Percentiles rank a stretch among this genome's conserved stretches.
Conservation (phyloP, 306 rosid species). For the Morella rubra region DNA sequence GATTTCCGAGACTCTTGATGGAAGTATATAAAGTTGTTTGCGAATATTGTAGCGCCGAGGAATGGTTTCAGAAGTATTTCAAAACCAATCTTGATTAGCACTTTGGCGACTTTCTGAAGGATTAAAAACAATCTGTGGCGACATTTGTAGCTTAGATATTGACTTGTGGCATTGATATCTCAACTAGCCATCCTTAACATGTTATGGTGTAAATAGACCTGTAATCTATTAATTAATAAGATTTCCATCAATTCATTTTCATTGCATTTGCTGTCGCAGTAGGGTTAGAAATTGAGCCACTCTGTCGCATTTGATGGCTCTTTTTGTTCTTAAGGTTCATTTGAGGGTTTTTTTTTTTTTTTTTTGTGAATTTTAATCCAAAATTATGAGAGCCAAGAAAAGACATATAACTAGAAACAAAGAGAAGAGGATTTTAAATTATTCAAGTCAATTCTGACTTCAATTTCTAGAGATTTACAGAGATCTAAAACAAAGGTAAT, state of each 20-base stretch:
- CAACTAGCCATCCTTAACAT: neutral
- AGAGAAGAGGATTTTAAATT: neutral
- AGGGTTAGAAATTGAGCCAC: neutral
- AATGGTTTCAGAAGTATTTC: conserved; percentile 38
- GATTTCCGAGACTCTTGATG: conserved; percentile 45
- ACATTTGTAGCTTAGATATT: neutral
- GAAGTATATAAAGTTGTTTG: conserved; percentile 45
- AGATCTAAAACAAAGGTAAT: neutral
- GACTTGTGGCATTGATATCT: neutral
- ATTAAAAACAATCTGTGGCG: neutral
- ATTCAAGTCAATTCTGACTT: neutral
- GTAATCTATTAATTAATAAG: neutral
- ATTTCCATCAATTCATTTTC: neutral
- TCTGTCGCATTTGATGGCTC: neutral
- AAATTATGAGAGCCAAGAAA: neutral
- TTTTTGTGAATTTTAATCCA: neutral
- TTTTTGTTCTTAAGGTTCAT: neutral
- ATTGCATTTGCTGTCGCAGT: neutral
- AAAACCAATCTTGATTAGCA: conserved; percentile 23
- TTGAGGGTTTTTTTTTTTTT: neutral
- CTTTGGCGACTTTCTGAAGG: neutral
- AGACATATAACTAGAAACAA: too few species aligned
- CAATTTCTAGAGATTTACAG: neutral
- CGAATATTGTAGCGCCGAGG: conserved; percentile 35
- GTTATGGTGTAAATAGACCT: conserved; percentile 1